Percentiles rank a stretch among this genome's conserved stretches.
phyloP scores from a whole-genome alignment of 257 asterid species.

The Gardenia jasminoides region DNA sequence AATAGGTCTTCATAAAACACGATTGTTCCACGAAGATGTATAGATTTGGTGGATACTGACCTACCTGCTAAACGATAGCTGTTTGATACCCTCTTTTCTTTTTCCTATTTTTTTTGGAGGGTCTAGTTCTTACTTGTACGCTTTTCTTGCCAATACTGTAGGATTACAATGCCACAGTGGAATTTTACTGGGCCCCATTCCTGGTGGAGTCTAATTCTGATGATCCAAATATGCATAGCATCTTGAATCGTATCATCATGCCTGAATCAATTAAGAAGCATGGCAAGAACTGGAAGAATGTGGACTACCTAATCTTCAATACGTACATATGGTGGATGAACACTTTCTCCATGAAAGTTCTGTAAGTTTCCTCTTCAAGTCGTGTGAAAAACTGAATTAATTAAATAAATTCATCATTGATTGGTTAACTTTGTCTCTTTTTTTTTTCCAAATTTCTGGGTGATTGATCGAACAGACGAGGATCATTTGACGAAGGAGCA shows the following conservation, averaged over 20 bases:
- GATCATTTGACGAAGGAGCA: constrained; percentile 66
- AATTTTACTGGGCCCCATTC: constrained; percentile 94
- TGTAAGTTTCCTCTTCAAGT: constrained; percentile 47
- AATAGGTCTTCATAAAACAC: not conserved
- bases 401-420: not conserved
- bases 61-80: not conserved
- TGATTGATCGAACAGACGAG: constrained; percentile 43
- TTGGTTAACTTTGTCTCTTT: not conserved
- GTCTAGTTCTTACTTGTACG: not conserved
- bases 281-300: constrained; percentile 71
- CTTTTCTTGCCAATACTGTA: constrained; percentile 20
- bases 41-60: not conserved
- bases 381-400: too few relatives aligned
- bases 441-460: not conserved
- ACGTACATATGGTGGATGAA: constrained; percentile 98
- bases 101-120: too few relatives aligned
- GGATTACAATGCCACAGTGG: constrained; percentile 86
- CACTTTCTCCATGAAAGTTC: constrained; percentile 68
- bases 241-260: constrained; percentile 78
- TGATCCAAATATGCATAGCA: constrained; percentile 76
- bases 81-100: too few relatives aligned
- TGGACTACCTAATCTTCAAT: constrained; percentile 77
- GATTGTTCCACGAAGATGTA: not conserved
- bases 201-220: constrained; percentile 84
- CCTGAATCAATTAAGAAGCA: constrained; percentile 74